Evolutionary conservation across 306 rosid genomes (phyloP).

Genomic region (Coriaria nepalensis): DNA sequence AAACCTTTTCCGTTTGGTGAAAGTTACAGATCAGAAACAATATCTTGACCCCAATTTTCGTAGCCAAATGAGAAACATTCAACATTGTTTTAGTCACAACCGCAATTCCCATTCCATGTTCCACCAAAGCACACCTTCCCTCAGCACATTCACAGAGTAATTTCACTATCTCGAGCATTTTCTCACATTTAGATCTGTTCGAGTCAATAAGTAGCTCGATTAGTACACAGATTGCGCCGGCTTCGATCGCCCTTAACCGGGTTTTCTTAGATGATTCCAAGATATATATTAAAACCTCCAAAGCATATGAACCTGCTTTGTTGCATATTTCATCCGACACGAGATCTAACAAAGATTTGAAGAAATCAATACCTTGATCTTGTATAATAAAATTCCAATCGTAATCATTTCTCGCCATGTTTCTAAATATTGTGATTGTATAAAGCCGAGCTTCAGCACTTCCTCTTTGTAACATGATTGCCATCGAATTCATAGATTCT

Average conservation of each 20-base stretch:
- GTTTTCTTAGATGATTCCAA: slow-evolving; percentile 24
- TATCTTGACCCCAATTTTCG: slow-evolving; percentile 38
- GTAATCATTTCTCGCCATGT: slow-evolving; percentile 14
- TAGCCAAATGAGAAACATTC: slow-evolving; percentile 20
- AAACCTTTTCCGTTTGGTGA: slow-evolving; percentile 25
- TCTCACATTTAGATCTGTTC: slow-evolving; percentile 26
- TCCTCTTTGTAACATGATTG: slow-evolving; percentile 32
- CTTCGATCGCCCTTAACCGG: slow-evolving; percentile 28
- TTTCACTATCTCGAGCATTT: slow-evolving; percentile 20
- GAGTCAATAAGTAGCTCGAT: slow-evolving; percentile 38
- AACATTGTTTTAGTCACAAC: slow-evolving; percentile 24
- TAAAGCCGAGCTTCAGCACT: slow-evolving; percentile 29
- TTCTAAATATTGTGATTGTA: slow-evolving; percentile 25
- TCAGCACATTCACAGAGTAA: slow-evolving; percentile 36
- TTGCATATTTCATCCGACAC: slow-evolving; percentile 35
- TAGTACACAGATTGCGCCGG: slow-evolving; percentile 36
- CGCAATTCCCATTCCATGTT: slow-evolving; percentile 37
- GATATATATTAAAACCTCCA: slow-evolving; percentile 29
- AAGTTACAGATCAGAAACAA: slow-evolving; percentile 21
- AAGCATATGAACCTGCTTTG: slow-evolving; percentile 28
- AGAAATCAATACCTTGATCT: slow-evolving; percentile 34
- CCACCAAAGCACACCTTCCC: slow-evolving; percentile 37
- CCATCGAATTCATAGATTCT: slow-evolving; percentile 24
- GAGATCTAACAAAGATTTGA: slow-evolving; percentile 37
- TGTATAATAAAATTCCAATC: slow-evolving; percentile 30